Conservation (phyloP, 2,329 filamentous ascomycete genomes). For the Ophiostoma fasciatum region DNA sequence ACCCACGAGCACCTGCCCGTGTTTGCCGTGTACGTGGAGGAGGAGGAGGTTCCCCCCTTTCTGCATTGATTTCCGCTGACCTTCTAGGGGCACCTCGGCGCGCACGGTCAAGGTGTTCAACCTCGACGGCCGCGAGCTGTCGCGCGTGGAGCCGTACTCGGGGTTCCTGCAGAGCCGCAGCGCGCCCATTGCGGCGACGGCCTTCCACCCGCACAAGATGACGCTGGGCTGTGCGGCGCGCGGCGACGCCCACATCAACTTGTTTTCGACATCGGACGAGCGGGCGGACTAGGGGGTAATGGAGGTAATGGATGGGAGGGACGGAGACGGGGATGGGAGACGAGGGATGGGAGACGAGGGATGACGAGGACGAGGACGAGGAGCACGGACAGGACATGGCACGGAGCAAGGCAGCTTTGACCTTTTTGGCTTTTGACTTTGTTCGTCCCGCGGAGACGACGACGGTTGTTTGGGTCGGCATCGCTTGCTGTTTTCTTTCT, state of each 20-base stretch:
- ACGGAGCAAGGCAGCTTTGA: no score
- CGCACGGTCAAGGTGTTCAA: constrained; percentile 90
- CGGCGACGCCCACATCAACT: constrained; percentile 79
- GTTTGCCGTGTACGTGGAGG: constrained; percentile 83
- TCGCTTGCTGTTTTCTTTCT: no score
- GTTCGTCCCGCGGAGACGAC: no score
- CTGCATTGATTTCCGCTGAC: background rate
- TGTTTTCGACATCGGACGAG: constrained; percentile 49
- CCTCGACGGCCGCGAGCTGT: constrained; percentile 65
- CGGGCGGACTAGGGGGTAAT: constrained; percentile 5
- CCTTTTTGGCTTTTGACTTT: no score
- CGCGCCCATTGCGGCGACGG: constrained; percentile 71
- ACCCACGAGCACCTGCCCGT: constrained; percentile 95
- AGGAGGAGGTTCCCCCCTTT: background rate
- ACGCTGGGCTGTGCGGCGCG: constrained; percentile 77
- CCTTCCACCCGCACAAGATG: constrained; percentile 91
- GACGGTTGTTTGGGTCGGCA: no score
- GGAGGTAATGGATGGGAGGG: background rate
- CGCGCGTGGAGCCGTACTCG: constrained; percentile 76
- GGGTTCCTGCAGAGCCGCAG: constrained; percentile 72
- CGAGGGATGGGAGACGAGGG: no score
- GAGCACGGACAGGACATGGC: no score
- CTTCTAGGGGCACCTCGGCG: constrained; percentile 62
- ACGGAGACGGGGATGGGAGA: no score
- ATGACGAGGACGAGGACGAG: no score